Percentiles rank a stretch among this genome's conserved stretches.
Evolutionary conservation across 257 asterid genomes (phyloP).

Genomic region (Solanum sparsipilum): DNA sequence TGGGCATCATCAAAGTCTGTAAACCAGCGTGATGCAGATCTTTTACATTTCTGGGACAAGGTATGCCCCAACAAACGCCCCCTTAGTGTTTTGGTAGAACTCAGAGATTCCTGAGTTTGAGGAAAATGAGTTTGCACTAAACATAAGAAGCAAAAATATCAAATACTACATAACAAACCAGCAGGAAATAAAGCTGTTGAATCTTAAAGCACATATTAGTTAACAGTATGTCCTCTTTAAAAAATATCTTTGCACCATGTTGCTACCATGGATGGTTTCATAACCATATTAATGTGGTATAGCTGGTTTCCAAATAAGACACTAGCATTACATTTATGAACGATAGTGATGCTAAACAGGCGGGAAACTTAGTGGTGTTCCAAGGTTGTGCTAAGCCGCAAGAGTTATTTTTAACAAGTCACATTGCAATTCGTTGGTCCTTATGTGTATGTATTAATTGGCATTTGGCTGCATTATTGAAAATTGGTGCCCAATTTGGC

Average conservation of each 20-base stretch:
- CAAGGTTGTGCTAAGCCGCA: neutral
- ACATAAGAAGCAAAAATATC: neutral
- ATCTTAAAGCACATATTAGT: neutral
- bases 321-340: neutral
- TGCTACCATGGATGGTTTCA: neutral
- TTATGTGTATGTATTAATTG: neutral
- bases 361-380: neutral
- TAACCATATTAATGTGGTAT: neutral
- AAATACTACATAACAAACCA: neutral
- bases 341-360: neutral
- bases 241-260: neutral
- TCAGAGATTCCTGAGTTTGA: neutral
- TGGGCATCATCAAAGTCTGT: constrained; percentile 41
- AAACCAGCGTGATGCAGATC: constrained; percentile 93
- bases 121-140: neutral
- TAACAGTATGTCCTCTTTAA: neutral
- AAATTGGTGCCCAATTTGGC: neutral
- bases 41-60: constrained; percentile 90
- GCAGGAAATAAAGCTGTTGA: neutral
- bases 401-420: neutral
- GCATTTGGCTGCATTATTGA: neutral
- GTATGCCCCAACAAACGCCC: constrained; percentile 14
- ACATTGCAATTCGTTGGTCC: neutral
- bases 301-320: neutral
- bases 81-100: neutral